Conservation (phyloP, 176 grass and related monocot genomes). For the Zea mays region Zm-B73-REFERENCE-NAM-5.0 NC_050100.1:209806501-209807000, state of each 20-base stretch:
- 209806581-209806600: too few species aligned
- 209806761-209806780: conserved; percentile 60
- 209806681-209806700: too few species aligned
- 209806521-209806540: too few species aligned
- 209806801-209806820: conserved; percentile 38
- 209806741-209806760: conserved; percentile 37
- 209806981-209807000: conserved; percentile 67
- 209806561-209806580: too few species aligned
- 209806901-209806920: conserved; percentile 47
- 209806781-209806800: conserved; percentile 40
- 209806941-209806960: conserved; percentile 38
- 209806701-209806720: too few species aligned
- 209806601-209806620: too few species aligned
- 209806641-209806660: too few species aligned
- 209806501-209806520: too few species aligned
- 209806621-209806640: too few species aligned
- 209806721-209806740: too few species aligned
- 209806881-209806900: conserved; percentile 53
- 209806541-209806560: too few species aligned
- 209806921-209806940: conserved; percentile 50
- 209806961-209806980: conserved; percentile 50
- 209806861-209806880: conserved; percentile 78
- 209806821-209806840: conserved; percentile 42
- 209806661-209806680: too few species aligned
- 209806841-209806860: conserved; percentile 59